Percentiles rank a stretch among this genome's conserved stretches.
These are phyloP conservation scores for Capsicum pubescens DNA, from an alignment of 257 asterid genomes.

Conservation along the genomic window DNA sequence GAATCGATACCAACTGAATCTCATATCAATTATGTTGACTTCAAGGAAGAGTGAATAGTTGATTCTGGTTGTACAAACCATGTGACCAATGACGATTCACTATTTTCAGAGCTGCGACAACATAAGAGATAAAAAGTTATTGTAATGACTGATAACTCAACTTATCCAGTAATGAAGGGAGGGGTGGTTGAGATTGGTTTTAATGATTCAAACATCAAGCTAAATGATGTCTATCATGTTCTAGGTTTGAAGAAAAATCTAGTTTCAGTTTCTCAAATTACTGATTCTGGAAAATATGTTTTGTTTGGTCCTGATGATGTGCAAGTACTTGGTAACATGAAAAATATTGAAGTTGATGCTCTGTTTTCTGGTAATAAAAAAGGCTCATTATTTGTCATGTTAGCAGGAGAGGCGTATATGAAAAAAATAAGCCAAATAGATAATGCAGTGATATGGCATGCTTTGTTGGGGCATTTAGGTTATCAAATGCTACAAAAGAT, in stretches of 20 bases:
- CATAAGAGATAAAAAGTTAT: background rate
- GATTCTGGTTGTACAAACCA: conserved; percentile 31
- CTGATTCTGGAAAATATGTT: conserved; percentile 30
- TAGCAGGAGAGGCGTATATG: conserved; percentile 25
- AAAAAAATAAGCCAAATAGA: conserved; percentile 29
- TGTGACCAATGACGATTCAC: background rate
- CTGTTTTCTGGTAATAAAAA: background rate
- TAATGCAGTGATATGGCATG: conserved; percentile 32
- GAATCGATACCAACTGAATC: background rate
- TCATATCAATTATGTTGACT: background rate
- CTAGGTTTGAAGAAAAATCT: conserved; percentile 29
- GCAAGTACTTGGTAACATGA: conserved; percentile 28
- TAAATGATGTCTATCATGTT: conserved; percentile 33
- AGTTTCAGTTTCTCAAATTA: conserved; percentile 33
- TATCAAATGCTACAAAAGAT: conserved; percentile 32
- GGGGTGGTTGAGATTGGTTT: background rate
- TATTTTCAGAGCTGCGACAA: background rate
- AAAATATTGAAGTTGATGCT: background rate
- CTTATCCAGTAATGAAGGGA: conserved; percentile 19
- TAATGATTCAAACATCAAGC: background rate
- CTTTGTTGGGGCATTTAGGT: conserved; percentile 28
- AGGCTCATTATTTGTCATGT: background rate
- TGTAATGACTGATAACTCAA: background rate
- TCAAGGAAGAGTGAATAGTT: conserved; percentile 12
- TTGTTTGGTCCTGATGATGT: conserved; percentile 34